Conservation (phyloP, 176 grass and related monocot species). For the Eragrostis curvula region DNA sequence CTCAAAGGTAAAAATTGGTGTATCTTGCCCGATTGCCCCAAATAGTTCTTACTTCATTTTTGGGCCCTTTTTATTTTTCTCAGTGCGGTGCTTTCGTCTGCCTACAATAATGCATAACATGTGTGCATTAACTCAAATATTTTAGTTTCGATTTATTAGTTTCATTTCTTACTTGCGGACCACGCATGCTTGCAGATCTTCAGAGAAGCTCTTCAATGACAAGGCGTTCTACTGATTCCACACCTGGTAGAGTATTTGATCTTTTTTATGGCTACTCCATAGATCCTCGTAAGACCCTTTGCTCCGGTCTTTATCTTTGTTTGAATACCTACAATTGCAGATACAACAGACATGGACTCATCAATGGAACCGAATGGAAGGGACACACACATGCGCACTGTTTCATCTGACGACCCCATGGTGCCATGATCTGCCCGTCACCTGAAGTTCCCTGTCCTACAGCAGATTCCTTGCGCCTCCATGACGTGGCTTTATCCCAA, state of each 20-base stretch:
- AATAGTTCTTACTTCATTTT: constrained; percentile 3
- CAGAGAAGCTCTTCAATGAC: constrained; percentile 58
- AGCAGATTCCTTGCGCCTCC: constrained; percentile 20
- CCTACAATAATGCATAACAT: background rate
- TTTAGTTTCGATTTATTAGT: background rate
- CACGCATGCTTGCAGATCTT: constrained; percentile 48
- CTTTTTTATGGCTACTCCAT: background rate
- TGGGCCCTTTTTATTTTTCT: background rate
- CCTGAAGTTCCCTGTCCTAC: background rate
- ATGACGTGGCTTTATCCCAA: constrained; percentile 41
- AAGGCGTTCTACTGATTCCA: constrained; percentile 49
- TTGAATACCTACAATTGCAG: constrained; percentile 43
- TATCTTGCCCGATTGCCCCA: background rate
- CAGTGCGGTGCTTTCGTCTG: background rate
- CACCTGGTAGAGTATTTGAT: constrained; percentile 52
- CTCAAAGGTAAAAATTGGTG: background rate
- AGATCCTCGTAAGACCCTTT: constrained; percentile 2
- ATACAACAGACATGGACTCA: constrained; percentile 52
- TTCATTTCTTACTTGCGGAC: constrained; percentile 20
- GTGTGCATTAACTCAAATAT: constrained; percentile 23
- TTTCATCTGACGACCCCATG: constrained; percentile 56
- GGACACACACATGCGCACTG: constrained; percentile 49
- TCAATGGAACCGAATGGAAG: constrained; percentile 44
- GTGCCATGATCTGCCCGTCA: constrained; percentile 42
- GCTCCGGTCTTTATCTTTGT: constrained; percentile 8